phyloP scores from a whole-genome alignment of 768 basidiomycete species.

The Melanogaster broomeanus region DNA sequence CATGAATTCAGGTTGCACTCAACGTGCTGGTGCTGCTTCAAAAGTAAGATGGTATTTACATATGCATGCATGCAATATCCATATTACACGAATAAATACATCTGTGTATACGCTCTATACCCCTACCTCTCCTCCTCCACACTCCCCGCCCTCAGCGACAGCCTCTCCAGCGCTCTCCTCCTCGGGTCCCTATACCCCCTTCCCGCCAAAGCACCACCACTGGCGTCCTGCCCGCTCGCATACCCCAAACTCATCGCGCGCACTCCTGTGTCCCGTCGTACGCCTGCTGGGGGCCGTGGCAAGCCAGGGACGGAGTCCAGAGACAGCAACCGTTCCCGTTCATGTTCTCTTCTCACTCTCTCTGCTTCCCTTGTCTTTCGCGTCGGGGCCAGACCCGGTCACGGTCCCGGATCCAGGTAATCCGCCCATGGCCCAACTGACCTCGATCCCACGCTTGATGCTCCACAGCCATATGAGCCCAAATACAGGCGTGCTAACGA shows the following conservation, averaged over 20 bases:
- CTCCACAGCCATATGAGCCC: slow-evolving; percentile 87
- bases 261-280: slow-evolving; percentile 18
- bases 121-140: slow-evolving; percentile 15
- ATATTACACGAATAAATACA: no score
- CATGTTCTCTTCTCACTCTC: not conserved
- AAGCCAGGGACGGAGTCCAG: not conserved
- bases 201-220: not conserved
- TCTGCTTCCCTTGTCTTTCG: not conserved
- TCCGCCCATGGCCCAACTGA: slow-evolving; percentile 76
- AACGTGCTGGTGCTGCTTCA: no score
- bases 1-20: no score
- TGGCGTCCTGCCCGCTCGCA: slow-evolving; percentile 10
- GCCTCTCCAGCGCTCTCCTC: slow-evolving; percentile 21
- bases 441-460: slow-evolving; percentile 76
- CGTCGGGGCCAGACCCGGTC: not conserved
- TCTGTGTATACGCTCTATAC: not conserved
- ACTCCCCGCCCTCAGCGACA: slow-evolving; percentile 19
- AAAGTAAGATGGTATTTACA: no score
- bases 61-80: no score
- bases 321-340: not conserved
- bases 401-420: slow-evolving; percentile 31
- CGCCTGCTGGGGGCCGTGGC: not conserved
- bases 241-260: slow-evolving; percentile 31
- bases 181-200: slow-evolving; percentile 19
- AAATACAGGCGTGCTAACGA: slow-evolving; percentile 81